Percentiles rank a stretch among this genome's conserved stretches.
Conservation (phyloP, 2,329 filamentous ascomycete genomes). For the Pseudogymnoascus sp. region DNA sequence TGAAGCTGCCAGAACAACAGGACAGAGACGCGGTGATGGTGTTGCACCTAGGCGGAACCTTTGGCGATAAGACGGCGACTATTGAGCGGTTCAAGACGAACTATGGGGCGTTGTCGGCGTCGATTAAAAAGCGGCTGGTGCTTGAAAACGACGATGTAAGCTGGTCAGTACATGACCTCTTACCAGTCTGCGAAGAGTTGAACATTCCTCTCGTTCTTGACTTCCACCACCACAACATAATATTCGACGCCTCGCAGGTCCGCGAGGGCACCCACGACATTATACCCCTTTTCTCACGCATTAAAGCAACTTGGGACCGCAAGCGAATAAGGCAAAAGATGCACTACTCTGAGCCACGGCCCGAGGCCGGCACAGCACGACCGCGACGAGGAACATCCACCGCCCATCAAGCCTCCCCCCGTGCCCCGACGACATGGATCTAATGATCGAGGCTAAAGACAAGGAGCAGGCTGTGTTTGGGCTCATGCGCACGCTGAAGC, state of each 20-base stretch:
- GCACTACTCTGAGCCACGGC: constrained; percentile 84
- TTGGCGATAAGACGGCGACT: constrained; percentile 77
- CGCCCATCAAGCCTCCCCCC: constrained; percentile 76
- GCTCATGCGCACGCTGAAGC: constrained; percentile 78
- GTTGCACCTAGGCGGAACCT: constrained; percentile 84
- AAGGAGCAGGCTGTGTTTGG: constrained; percentile 97
- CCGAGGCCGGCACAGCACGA: constrained; percentile 67
- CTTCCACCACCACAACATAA: constrained; percentile 92
- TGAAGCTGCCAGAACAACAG: constrained; percentile 70
- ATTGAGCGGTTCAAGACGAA: constrained; percentile 72
- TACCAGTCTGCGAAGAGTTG: constrained; percentile 88
- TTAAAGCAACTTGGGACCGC: constrained; percentile 73
- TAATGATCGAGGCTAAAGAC: constrained; percentile 99
- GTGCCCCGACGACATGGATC: constrained; percentile 74
- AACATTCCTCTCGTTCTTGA: constrained; percentile 90
- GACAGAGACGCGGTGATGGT: constrained; percentile 91
- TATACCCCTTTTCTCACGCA: constrained; percentile 65
- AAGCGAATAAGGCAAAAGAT: constrained; percentile 91
- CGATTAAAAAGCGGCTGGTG: constrained; percentile 74
- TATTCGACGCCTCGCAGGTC: constrained; percentile 66
- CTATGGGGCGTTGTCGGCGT: constrained; percentile 58
- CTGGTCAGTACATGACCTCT: constrained; percentile 85
- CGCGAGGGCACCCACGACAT: constrained; percentile 84
- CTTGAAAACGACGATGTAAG: constrained; percentile 92
- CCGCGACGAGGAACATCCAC: constrained; percentile 77